Evolutionary conservation across 1,284 basidiomycete genomes (phyloP).

Genomic region (Irpex sp.): DNA sequence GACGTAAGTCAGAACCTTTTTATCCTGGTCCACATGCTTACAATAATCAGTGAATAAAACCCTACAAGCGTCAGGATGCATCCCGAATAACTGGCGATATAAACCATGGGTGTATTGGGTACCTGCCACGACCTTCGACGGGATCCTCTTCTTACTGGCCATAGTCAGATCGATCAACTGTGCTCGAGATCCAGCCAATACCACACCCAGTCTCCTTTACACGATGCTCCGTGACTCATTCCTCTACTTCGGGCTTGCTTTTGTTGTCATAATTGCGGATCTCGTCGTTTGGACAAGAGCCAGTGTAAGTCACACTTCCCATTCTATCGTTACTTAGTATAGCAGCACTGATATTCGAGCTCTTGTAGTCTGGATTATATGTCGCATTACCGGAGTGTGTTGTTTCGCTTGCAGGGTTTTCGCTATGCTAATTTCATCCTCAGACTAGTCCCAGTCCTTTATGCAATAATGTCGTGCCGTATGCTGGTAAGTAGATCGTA

Average conservation of each 20-base stretch:
- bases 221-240: constrained; percentile 6
- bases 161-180: not conserved
- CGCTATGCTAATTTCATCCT: not conserved
- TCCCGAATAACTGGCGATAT: constrained; percentile 7
- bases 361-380: constrained; percentile 2
- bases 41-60: constrained; percentile 2
- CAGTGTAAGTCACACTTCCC: not conserved
- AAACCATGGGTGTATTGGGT: constrained; percentile 11
- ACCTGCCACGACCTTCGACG: constrained; percentile 5
- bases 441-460: constrained; percentile 6
- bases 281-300: constrained; percentile 3
- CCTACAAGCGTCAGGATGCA: constrained; percentile 3
- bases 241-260: constrained; percentile 5
- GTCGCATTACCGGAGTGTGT: constrained; percentile 9
- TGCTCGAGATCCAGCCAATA: not conserved
- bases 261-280: constrained; percentile 2
- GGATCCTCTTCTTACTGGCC: constrained; percentile 4
- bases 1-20: not conserved
- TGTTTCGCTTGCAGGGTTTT: not conserved
- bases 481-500: constrained; percentile 8
- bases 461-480: constrained; percentile 12
- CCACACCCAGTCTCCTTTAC: not conserved
- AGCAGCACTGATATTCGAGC: not conserved
- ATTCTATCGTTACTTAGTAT: not conserved
- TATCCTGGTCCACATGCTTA: not conserved